Conservation (phyloP, 768 basidiomycete genomes). For the Collybia nuda region DNA sequence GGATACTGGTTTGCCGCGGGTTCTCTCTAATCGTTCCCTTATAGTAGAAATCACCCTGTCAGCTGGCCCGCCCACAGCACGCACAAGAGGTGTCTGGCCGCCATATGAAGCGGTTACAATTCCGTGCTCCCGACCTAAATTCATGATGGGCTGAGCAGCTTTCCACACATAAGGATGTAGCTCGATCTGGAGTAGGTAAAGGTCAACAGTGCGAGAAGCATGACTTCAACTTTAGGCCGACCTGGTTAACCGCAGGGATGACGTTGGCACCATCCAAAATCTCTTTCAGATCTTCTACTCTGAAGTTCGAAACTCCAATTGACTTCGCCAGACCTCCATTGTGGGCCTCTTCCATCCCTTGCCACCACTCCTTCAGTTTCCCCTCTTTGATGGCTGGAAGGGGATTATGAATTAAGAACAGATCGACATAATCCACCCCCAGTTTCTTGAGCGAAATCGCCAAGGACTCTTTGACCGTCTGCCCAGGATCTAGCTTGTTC, state of each 20-base stretch:
- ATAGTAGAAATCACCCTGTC: slow-evolving; percentile 53
- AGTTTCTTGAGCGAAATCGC: slow-evolving; percentile 55
- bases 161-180: slow-evolving; percentile 74
- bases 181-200: slow-evolving; percentile 44
- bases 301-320: slow-evolving; percentile 75
- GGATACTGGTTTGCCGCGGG: slow-evolving; percentile 40
- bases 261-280: slow-evolving; percentile 51
- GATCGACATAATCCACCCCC: slow-evolving; percentile 52
- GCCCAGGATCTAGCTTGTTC: slow-evolving; percentile 35
- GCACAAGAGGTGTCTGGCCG: slow-evolving; percentile 46
- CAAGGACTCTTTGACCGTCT: slow-evolving; percentile 49
- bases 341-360: slow-evolving; percentile 57
- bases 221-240: slow-evolving; percentile 16
- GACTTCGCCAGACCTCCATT: slow-evolving; percentile 46
- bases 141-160: slow-evolving; percentile 53
- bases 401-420: slow-evolving; percentile 62
- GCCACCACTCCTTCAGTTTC: slow-evolving; percentile 54
- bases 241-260: slow-evolving; percentile 72
- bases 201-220: background rate
- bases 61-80: slow-evolving; percentile 54
- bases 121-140: slow-evolving; percentile 51
- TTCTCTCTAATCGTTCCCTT: slow-evolving; percentile 47
- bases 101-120: slow-evolving; percentile 71
- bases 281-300: slow-evolving; percentile 48
- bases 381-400: slow-evolving; percentile 32